These are phyloP conservation scores for Nakazawaea ernobii DNA, from an alignment of 805 yeast species.

Conservation along the genomic window DNA sequence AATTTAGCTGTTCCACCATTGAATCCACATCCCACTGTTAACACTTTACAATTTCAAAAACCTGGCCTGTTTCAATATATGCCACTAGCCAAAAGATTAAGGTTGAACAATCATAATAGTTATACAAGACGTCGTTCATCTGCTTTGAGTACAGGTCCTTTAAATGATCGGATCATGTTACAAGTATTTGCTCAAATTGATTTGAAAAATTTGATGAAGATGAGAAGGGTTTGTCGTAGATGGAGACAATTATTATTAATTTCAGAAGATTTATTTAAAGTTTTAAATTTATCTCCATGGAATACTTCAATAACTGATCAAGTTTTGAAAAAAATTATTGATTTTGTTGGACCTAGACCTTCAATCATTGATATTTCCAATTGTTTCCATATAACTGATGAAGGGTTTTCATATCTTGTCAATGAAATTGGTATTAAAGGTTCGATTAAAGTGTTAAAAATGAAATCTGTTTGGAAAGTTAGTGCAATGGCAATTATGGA, in stretches of 20 bases:
- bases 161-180: constrained; percentile 56
- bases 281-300: constrained; percentile 56
- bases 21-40: constrained; percentile 33
- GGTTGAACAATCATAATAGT: constrained; percentile 39
- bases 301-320: constrained; percentile 55
- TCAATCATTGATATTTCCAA: constrained; percentile 55
- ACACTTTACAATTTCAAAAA: constrained; percentile 25
- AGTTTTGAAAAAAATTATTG: constrained; percentile 51
- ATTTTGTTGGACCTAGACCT: constrained; percentile 69
- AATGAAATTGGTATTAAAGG: constrained; percentile 69
- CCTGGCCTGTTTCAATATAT: constrained; percentile 41
- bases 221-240: constrained; percentile 52
- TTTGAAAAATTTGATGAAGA: constrained; percentile 55
- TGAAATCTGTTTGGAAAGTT: constrained; percentile 73
- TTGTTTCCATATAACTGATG: constrained; percentile 75
- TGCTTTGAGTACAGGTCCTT: constrained; percentile 46
- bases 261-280: constrained; percentile 46
- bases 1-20: constrained; percentile 29
- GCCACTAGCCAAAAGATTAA: constrained; percentile 47
- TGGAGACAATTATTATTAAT: constrained; percentile 64
- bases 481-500: constrained; percentile 82
- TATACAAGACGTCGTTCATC: constrained; percentile 49
- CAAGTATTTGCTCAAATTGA: constrained; percentile 47
- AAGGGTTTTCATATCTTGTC: constrained; percentile 65
- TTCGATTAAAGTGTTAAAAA: constrained; percentile 44